A percentile compares a stretch with the other conserved stretches of the same genome.
These are phyloP conservation scores for Trypanosoma grayi DNA, from an alignment of 208 protist species.

Conservation along the genomic window DNA sequence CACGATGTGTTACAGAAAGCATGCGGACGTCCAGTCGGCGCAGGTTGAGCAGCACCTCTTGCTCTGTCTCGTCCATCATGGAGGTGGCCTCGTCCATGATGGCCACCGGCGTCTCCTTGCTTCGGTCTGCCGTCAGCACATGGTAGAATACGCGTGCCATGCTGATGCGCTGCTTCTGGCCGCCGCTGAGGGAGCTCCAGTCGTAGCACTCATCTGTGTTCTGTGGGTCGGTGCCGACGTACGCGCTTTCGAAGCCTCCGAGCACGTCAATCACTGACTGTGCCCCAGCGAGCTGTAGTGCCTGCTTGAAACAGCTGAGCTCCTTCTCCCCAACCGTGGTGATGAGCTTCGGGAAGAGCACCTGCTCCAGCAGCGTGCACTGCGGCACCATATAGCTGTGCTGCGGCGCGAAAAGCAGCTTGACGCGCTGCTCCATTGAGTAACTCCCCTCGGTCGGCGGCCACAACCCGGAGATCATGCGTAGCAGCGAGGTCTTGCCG, in stretches of 20 bases:
- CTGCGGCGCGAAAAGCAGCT: conserved; percentile 70
- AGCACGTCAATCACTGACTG: conserved; percentile 72
- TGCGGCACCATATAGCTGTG: conserved; percentile 81
- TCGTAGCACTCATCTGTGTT: conserved; percentile 66
- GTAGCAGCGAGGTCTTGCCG: conserved; percentile 84
- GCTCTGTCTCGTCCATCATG: conserved; percentile 88
- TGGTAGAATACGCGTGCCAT: conserved; percentile 88
- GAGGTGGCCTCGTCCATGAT: conserved; percentile 87
- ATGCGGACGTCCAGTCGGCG: conserved; percentile 70
- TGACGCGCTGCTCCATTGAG: conserved; percentile 38
- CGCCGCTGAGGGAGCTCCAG: conserved; percentile 84
- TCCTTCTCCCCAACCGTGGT: conserved; percentile 31
- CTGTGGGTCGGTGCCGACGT: conserved; percentile 48
- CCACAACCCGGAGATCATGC: conserved; percentile 84
- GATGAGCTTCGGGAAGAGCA: conserved; percentile 55
- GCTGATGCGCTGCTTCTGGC: conserved; percentile 86
- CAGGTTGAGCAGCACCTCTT: conserved; percentile 79
- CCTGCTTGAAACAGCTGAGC: conserved; percentile 36
- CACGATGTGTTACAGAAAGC: conserved; percentile 83
- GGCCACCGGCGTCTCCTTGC: conserved; percentile 48
- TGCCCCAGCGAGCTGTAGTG: conserved; percentile 65
- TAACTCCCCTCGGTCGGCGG: conserved; percentile 48
- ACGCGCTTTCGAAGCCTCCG: conserved; percentile 63
- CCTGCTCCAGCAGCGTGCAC: conserved; percentile 82
- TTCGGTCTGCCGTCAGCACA: conserved; percentile 59